Conservation (phyloP, 1,284 basidiomycete species). For the Ganoderma lingzhi region DNA sequence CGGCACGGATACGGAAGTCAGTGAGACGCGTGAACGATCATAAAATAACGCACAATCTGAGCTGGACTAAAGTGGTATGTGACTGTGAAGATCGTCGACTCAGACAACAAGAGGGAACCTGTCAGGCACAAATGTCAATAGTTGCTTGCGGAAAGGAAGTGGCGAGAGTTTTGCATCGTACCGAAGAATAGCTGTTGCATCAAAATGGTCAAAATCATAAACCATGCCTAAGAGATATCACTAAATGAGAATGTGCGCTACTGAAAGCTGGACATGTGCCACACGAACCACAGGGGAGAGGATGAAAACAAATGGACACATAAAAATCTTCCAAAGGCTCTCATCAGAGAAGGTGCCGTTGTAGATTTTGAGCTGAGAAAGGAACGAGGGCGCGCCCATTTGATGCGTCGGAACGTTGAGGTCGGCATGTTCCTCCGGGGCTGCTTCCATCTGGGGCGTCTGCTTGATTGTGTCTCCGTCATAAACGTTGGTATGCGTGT, state of each 20-base stretch:
- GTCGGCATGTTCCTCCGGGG: no score
- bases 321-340: background rate
- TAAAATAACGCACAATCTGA: constrained; percentile 37
- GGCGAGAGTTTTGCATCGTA: constrained; percentile 28
- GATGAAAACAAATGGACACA: background rate
- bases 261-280: no score
- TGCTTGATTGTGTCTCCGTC: constrained; percentile 39
- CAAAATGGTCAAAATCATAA: constrained; percentile 46
- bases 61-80: constrained; percentile 49
- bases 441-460: background rate
- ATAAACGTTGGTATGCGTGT: constrained; percentile 29
- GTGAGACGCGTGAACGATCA: no score
- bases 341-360: background rate
- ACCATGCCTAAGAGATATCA: constrained; percentile 27
- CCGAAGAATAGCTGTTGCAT: constrained; percentile 54
- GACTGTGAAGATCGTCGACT: constrained; percentile 51
- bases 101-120: constrained; percentile 50
- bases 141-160: background rate
- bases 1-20: background rate
- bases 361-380: background rate
- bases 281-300: background rate
- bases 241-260: background rate
- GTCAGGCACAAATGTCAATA: constrained; percentile 17
- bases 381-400: background rate
- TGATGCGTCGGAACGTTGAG: no score